Evolutionary conservation across 768 basidiomycete species (phyloP).

Genomic region (Tricholoma terreum): DNA sequence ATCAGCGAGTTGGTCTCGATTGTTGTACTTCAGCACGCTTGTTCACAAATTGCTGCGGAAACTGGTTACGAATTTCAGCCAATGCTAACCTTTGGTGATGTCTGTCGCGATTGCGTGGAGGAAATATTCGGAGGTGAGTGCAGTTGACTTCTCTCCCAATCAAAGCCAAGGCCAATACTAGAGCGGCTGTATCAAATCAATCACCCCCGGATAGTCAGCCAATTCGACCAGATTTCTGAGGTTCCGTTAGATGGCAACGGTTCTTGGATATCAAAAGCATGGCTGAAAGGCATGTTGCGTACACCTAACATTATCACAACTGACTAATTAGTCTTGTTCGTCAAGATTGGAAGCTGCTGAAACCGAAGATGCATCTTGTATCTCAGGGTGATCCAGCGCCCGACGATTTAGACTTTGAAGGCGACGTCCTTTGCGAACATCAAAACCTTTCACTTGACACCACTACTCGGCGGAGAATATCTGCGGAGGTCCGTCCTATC

Average conservation of each 20-base stretch:
- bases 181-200: constrained; percentile 68
- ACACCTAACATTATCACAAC: not conserved
- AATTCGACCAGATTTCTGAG: constrained; percentile 54
- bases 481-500: constrained; percentile 44
- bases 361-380: constrained; percentile 73
- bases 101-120: constrained; percentile 61
- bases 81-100: constrained; percentile 43
- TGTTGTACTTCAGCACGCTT: constrained; percentile 36
- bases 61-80: constrained; percentile 51
- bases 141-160: constrained; percentile 22
- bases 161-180: constrained; percentile 23
- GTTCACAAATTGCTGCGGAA: constrained; percentile 37
- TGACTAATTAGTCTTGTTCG: not conserved
- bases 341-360: constrained; percentile 69
- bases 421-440: constrained; percentile 73
- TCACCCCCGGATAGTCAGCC: constrained; percentile 58
- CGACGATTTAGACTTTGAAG: constrained; percentile 50
- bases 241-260: constrained; percentile 40
- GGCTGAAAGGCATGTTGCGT: constrained; percentile 62
- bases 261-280: constrained; percentile 76
- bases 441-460: constrained; percentile 53
- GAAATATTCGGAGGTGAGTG: constrained; percentile 49
- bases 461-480: constrained; percentile 59
- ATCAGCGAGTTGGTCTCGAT: not conserved
- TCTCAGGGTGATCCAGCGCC: constrained; percentile 64